Evolutionary conservation across 176 grass and related monocot genomes (phyloP).

Genomic region (Raddia distichophylla): DNA sequence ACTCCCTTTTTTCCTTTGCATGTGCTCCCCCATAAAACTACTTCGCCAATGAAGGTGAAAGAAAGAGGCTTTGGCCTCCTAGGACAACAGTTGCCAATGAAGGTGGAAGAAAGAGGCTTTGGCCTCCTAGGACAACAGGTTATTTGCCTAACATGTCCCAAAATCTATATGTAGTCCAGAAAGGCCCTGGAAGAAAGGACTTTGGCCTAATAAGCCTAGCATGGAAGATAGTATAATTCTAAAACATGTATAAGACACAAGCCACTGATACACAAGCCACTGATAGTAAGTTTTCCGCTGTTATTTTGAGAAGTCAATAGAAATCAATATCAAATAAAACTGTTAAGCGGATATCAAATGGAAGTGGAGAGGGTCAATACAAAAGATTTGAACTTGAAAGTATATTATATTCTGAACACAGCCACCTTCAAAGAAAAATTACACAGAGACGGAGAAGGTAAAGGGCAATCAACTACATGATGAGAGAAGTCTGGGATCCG

Average conservation of each 20-base stretch:
- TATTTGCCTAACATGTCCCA: background rate
- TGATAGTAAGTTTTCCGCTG: background rate
- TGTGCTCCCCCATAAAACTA: background rate
- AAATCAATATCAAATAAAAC: slow-evolving; percentile 11
- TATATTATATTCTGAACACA: background rate
- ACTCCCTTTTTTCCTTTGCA: background rate
- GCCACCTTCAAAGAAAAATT: background rate
- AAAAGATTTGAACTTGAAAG: background rate
- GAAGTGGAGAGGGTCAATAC: background rate
- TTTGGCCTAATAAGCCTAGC: background rate
- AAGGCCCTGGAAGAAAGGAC: background rate
- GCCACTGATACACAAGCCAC: background rate
- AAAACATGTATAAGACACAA: background rate
- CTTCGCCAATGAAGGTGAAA: background rate
- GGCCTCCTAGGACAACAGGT: background rate
- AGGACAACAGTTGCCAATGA: background rate
- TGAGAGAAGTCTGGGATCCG: background rate
- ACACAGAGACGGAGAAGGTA: background rate
- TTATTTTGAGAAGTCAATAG: background rate
- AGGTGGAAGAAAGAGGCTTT: background rate
- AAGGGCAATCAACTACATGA: background rate
- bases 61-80: background rate
- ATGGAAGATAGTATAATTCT: background rate
- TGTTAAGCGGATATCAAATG: background rate
- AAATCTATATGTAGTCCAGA: background rate